These are phyloP conservation scores for Pholiota adiposa DNA, from an alignment of 1,284 basidiomycete genomes.

Conservation along the genomic window DNA sequence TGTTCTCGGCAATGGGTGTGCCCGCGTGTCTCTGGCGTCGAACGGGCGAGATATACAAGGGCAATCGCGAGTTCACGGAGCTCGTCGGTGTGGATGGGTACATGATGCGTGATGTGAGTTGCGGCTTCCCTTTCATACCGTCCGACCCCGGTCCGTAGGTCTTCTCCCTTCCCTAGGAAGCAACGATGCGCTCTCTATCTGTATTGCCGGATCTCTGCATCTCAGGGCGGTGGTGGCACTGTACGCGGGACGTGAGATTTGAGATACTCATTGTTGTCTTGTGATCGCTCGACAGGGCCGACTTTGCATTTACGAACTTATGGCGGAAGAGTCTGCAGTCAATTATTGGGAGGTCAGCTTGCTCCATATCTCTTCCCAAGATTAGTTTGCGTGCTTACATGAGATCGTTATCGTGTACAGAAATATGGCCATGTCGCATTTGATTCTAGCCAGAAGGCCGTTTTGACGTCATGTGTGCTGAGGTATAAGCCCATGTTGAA, in stretches of 20 bases:
- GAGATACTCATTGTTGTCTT: constrained; percentile 23
- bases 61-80: constrained; percentile 92
- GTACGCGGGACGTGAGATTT: not conserved
- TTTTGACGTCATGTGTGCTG: constrained; percentile 92
- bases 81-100: constrained; percentile 84
- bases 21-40: constrained; percentile 97
- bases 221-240: not conserved
- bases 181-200: not conserved
- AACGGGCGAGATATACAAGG: constrained; percentile 99
- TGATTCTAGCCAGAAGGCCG: constrained; percentile 86
- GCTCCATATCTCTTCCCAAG: not conserved
- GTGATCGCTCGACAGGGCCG: constrained; percentile 60
- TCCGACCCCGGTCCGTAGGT: not conserved
- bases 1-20: constrained; percentile 95
- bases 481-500: constrained; percentile 68
- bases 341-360: constrained; percentile 93
- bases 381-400: not conserved
- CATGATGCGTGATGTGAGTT: constrained; percentile 76
- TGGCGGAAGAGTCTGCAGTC: constrained; percentile 95
- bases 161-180: constrained; percentile 9
- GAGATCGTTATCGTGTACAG: constrained; percentile 38
- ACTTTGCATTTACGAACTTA: constrained; percentile 95
- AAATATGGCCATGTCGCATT: constrained; percentile 96
- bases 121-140: not conserved
- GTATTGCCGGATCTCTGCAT: not conserved